Base-by-base conservation (phyloP, 2,329 filamentous ascomycete genomes). In the Davidsoniella australis region DNA sequence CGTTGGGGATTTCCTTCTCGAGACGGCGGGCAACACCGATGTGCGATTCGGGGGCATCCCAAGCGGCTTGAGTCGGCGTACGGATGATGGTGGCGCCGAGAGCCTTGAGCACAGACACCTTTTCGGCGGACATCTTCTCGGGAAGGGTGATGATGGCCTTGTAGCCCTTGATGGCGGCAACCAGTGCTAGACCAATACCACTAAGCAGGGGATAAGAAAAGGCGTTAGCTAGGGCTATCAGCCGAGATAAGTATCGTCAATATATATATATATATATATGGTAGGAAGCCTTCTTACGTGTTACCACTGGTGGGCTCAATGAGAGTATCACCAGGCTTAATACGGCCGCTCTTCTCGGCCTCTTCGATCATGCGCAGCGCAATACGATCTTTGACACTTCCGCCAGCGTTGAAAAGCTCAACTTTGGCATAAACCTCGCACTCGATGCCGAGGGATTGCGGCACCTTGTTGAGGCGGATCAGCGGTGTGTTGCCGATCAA, bases 51-150 rank as follows among this genome's bases (percentile, higher is more conserved):
- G 91, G 91, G 38, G 79, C 81, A 65, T 98, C 91, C 71, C 78
- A 96, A 40, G 91, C 89, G 37, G 91, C 91, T 65, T 94, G 86
- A 33, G 88, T 98, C 20, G 91, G 91, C 3, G 91, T 98, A 49
- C 91, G 82, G 63, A 98, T 95, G 66, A 98, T 96, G 61, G 93
- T 95, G 40, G 91, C 91, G 55, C 89, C 89, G 47, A 98, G 75
- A 26, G 91, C 89, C 58, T 87, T 84, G 54, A 98, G 74, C 24
- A 98, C 91, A 2, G 89, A 83, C 38, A 98, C 91, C 67, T 98
- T 98, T 67, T 98, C 91, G 44, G 87, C 84, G 1, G 87, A 95
- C 91, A 98, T 98, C 73, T 98, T 98, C 69, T 98, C 91, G 47
- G 91, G 91, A 42, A 98, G 77, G 9, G 91, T 98, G 64, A 98